Base-by-base conservation (phyloP, 495 filamentous ascomycete species). In the Penicillium cosmopolitanum region DNA sequence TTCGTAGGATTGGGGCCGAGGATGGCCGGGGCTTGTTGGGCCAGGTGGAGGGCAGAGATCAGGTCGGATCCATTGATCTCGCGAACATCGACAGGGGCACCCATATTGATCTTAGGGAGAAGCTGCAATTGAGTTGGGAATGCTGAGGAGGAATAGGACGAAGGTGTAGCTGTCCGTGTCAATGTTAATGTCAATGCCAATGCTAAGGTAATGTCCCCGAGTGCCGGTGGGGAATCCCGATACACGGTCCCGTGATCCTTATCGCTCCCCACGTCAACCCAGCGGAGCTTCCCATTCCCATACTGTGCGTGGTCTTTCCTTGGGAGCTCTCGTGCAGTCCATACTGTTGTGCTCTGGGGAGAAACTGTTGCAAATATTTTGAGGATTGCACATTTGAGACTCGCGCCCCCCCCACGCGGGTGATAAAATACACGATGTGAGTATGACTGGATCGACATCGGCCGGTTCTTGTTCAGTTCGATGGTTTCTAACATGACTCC, bases 1-100 rank as follows among this genome's bases (percentile, higher is more conserved):
- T 77, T 77, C 4, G 78, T 71, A 31, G 81, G 73, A 34, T 78
- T 74, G 46, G 70, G 78, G 52, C 76, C 75, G 50, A 96, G 83
- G 60, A 95, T 80, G 25, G 70, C 62, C 1, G 90, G 87, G 55
- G 94, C 90, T 75, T 92, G 85, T 66, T 93, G 91, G 11, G 95
- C 90, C 40, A 92, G 80, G 56, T 80, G 79, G 51, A 96, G 78
- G 34, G 91, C 87, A 36, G 74, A 73, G 34, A 74, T 68, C 34
- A 81, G 68, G 66, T 74, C 66, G 33, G 79, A 70, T 40, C 73
- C 69, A 61, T 66, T 72, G 43, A 61, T 66, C 12, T 60, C 57
- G 25, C 60, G 47, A 21, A 56, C 9, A 16, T 66, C 53, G 40
- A 50, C 21, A 34, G 57, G 47, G 33, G 62, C 33, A 34, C 58